Conservation (phyloP, 176 grass and related monocot genomes). For the Bothriochloa decipiens region DNA sequence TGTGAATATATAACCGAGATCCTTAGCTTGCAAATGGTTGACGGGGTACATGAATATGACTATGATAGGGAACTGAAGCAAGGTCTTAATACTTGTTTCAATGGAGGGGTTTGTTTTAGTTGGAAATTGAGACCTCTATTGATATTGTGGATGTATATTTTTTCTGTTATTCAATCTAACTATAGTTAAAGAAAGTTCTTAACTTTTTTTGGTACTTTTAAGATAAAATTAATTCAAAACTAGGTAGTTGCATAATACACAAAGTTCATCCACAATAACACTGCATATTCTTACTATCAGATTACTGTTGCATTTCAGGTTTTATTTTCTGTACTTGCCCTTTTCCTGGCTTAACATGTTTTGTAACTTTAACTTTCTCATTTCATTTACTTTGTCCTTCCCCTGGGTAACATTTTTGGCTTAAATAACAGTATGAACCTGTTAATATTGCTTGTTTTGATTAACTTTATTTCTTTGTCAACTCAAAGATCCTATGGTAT, state of each 20-base stretch:
- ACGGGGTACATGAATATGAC: too few species aligned
- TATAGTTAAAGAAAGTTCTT: too few species aligned
- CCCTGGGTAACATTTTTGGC: neutral
- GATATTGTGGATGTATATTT: neutral
- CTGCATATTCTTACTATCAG: neutral
- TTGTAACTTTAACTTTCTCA: neutral
- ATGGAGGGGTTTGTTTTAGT: too few species aligned
- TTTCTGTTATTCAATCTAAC: neutral
- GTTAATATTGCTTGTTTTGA: neutral
- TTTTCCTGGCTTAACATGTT: neutral
- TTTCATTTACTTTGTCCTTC: neutral
- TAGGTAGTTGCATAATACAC: neutral
- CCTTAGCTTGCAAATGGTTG: too few species aligned
- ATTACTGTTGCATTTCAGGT: neutral
- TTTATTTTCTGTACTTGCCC: neutral
- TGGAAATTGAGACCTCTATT: neutral
- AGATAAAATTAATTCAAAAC: neutral
- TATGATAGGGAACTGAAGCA: neutral
- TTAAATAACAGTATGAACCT: neutral
- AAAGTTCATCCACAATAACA: neutral
- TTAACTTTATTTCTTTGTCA: neutral
- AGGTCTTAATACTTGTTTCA: neutral
- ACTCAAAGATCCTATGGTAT: neutral
- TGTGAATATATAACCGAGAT: neutral
- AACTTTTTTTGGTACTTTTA: neutral